phyloP scores from a whole-genome alignment of 2,329 filamentous ascomycete genomes.

The Xylaria sp. region DNA sequence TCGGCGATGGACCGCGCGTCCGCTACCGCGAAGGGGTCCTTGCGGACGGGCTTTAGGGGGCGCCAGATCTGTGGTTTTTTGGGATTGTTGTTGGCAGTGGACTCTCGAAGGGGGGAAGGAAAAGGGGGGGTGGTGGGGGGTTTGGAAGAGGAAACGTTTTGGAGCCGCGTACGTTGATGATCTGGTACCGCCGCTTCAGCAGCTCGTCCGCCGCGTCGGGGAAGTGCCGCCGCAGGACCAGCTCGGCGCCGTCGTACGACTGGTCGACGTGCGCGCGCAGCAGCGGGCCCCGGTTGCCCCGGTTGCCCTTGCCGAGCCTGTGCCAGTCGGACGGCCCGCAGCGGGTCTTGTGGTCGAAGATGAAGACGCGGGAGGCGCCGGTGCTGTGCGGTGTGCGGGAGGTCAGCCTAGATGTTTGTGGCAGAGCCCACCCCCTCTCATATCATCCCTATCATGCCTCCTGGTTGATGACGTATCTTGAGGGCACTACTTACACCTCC shows the following conservation, averaged over 20 bases:
- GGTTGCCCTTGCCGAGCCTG: slow-evolving; percentile 65
- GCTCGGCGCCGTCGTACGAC: slow-evolving; percentile 45
- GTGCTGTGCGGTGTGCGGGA: slow-evolving; percentile 60
- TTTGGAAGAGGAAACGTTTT: not conserved
- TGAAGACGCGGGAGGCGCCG: slow-evolving; percentile 59
- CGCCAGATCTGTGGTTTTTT: slow-evolving; percentile 44
- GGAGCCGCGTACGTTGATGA: slow-evolving; percentile 33
- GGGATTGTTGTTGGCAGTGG: slow-evolving; percentile 3
- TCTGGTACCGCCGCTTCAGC: slow-evolving; percentile 38
- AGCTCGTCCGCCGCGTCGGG: slow-evolving; percentile 41
- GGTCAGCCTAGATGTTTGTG: not conserved
- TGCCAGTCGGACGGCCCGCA: slow-evolving; percentile 58
- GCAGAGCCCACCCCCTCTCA: no score
- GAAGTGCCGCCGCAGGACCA: slow-evolving; percentile 37
- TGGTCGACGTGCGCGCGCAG: slow-evolving; percentile 40
- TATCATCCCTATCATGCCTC: not conserved
- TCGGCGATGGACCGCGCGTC: slow-evolving; percentile 43
- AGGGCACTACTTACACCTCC: slow-evolving; percentile 41
- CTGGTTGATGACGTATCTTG: not conserved
- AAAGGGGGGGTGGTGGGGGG: not conserved
- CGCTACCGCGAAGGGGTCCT: slow-evolving; percentile 46
- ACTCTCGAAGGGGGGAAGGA: not conserved
- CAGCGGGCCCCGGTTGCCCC: slow-evolving; percentile 41
- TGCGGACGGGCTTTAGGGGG: slow-evolving; percentile 50
- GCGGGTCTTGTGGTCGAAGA: slow-evolving; percentile 77